Evolutionary conservation across 2,329 filamentous ascomycete genomes (phyloP), one percentile per base, ranked within the genome.

Genomic region (Aspergillus pseudoglaucus): DNA sequence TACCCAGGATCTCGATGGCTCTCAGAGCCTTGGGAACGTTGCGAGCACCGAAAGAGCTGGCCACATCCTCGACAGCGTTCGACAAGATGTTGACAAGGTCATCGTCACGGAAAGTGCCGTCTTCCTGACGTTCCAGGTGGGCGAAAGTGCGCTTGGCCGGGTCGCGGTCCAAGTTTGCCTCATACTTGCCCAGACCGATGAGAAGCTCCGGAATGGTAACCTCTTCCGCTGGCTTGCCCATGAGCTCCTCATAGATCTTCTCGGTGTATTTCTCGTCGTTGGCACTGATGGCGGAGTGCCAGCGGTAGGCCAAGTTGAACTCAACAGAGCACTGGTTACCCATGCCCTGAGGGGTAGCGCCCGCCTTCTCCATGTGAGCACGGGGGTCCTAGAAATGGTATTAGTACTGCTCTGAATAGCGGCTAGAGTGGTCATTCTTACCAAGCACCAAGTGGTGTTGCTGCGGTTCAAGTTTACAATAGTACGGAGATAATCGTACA

Each of bases 301-400:
- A 94, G 53, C 88, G 79, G 66, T 95, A 94, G 56, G 87, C 85
- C 8, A 95, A 76, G 62, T 93, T 94, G 75, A 95, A 95, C 70
- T 95, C 89, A 3, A 86, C 87, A 0, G 87, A 91, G 4, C 91
- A 87, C 54, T 86, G 83, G 59, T 93, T 94, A 44, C 89, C 89
- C 0, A 86, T 81, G 38, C 87, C 89, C 20, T 82, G 77, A 40
- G 87, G 81, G 0, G 85, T 80, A 0, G 80, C 83, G 53, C 74
- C 68, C 43, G 58, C 60, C 76, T 76, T 76, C 35, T 79, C 82
- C 66, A 84, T 85, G 56, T 86, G 81, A 10, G 81, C 78, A 20
- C 88, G 78, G 1, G 88, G 88, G 58, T 93, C 87, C 57, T 62
- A 38, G 23, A 25, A n/a, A 17, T 27, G 20, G 30, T 23, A n/a